A percentile compares a stretch with the other conserved stretches of the same genome.
phyloP scores from a whole-genome alignment of 306 rosid genomes.

The Quercus aquifolioides region DNA sequence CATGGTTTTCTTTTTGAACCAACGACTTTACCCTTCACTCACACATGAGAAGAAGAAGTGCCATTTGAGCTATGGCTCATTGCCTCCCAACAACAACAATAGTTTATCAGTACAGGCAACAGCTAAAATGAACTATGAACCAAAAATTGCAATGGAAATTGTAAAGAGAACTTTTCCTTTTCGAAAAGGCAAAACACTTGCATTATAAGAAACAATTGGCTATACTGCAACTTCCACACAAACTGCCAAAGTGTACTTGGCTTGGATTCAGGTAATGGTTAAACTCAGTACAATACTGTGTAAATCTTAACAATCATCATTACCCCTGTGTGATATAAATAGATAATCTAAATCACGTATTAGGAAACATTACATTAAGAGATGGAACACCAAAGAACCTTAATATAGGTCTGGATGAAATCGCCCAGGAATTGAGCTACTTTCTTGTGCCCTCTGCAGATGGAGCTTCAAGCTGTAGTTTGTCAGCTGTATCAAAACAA shows the following conservation, averaged over 20 bases:
- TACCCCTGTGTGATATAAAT: neutral
- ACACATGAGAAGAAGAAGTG: no score
- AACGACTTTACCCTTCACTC: no score
- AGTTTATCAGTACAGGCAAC: neutral
- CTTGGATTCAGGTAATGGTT: conserved; percentile 1
- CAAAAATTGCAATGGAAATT: neutral
- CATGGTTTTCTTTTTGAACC: neutral
- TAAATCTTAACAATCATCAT: neutral
- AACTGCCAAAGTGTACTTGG: conserved; percentile 16
- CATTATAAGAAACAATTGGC: neutral
- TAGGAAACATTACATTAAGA: neutral
- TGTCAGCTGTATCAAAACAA: conserved; percentile 28
- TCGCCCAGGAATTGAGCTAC: conserved; percentile 21
- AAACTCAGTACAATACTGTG: neutral
- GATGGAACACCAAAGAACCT: neutral
- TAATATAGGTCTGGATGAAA: conserved; percentile 30
- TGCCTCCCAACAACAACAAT: neutral
- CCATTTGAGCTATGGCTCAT: no score
- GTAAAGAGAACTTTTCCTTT: neutral
- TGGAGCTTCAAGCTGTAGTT: conserved; percentile 39
- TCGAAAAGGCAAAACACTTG: neutral
- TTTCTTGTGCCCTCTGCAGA: conserved; percentile 39
- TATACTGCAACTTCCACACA: conserved; percentile 1
- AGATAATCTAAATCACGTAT: neutral
- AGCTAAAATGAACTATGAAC: neutral